Base-by-base conservation (phyloP, 306 rosid genomes). In the Cyamopsis tetragonoloba region DNA sequence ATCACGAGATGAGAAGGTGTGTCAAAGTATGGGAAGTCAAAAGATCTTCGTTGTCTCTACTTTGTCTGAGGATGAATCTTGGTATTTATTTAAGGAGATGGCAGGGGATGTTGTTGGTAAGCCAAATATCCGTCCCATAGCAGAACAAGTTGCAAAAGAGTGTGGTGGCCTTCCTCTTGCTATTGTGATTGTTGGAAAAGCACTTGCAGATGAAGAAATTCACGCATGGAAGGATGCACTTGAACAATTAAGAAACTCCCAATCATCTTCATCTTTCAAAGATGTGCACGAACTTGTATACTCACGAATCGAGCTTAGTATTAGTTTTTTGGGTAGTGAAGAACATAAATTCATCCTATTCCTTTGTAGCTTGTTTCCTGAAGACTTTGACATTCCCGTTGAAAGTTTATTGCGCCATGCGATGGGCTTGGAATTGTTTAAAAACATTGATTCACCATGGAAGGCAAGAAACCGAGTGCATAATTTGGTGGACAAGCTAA, bases 81-180 rank as follows among this genome's bases (percentile, higher is more conserved):
- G 54, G 71, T 62, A 51, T 18, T 60, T 84, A 8, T 84, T 84
- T 1, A 0, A 0, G 5, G 44, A 46, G 7, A 35, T 34, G 3
- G 58, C 13, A 0, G 79, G 77, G 4, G 50, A 19, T 7, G 4
- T 18, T 22, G 37, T 20, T 1, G 53, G 43, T 11, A 17, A 68
- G 1, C 62, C 4, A 0, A 12, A 8, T 4, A 51, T 70, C 0
- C 2, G 15, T 0, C 10, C 8, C 1, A 47, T 67, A 9, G 83
- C 72, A 7, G 8, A 1, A 3, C 34, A 80, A 17, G 66, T 84
- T 24, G 70, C 78, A 4, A 4, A 50, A 1, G 72, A 68, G 51
- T 84, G 88, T 41, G 79, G 65, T 10, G 75, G 71, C 4, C 56
- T 83, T 60, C 88, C 88, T 0, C n/a, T 77, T 66, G 73, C 85